Evolutionary conservation across 2,329 filamentous ascomycete species (phyloP).

Genomic region (Trichoderma semiorbis): DNA sequence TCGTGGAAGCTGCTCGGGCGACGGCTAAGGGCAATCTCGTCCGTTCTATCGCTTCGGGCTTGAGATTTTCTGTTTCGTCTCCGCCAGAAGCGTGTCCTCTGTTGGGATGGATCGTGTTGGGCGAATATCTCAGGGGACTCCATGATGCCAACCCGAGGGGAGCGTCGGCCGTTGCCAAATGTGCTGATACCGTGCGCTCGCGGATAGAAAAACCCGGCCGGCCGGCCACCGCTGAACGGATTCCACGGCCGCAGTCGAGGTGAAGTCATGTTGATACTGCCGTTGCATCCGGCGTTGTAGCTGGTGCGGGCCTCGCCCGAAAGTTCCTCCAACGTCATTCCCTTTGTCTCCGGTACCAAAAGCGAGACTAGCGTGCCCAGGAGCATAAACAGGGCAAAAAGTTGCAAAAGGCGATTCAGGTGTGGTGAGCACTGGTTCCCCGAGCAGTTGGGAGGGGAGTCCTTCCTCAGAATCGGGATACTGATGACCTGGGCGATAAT

Average conservation of each 20-base stretch:
- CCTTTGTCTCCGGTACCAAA: constrained; percentile 75
- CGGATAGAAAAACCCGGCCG: constrained; percentile 50
- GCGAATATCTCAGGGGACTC: constrained; percentile 37
- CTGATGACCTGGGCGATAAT: constrained; percentile 65
- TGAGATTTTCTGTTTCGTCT: constrained; percentile 26
- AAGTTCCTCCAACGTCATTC: constrained; percentile 68
- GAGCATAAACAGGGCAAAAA: constrained; percentile 79
- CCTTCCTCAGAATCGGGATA: constrained; percentile 58
- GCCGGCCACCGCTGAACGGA: constrained; percentile 47
- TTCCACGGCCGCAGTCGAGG: constrained; percentile 39
- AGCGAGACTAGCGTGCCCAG: constrained; percentile 65
- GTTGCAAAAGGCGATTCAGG: constrained; percentile 71
- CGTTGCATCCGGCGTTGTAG: constrained; percentile 50
- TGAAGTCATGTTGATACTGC: constrained; percentile 41
- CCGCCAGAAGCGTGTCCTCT: constrained; percentile 31
- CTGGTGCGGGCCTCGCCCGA: constrained; percentile 63
- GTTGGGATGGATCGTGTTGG: constrained; percentile 24
- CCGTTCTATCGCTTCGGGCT: constrained; percentile 27
- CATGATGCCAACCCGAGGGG: constrained; percentile 41
- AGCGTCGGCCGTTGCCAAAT: constrained; percentile 29
- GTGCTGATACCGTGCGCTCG: constrained; percentile 28
- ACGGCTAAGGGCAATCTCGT: constrained; percentile 34
- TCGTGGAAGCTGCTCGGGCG: constrained; percentile 26
- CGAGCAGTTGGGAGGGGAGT: constrained; percentile 47
- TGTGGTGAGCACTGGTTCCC: constrained; percentile 52